Conservation (phyloP, 768 basidiomycete species). For the Cantharellus anzutake region DNA sequence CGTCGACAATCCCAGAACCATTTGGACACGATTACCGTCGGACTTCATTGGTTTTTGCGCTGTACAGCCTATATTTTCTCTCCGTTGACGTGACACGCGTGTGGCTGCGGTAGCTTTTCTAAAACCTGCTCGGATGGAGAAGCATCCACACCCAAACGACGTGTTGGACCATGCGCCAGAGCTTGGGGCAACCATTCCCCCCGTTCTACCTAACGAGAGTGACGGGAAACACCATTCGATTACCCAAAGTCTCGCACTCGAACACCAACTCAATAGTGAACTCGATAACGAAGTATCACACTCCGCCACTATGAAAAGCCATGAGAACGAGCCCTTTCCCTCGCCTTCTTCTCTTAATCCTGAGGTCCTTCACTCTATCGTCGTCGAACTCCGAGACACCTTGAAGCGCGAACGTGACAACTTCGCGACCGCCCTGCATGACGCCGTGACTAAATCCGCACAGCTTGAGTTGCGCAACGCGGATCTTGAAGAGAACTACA, state of each 20-base stretch:
- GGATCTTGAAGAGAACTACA: constrained; percentile 21
- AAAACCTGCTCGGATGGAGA: too few relatives aligned
- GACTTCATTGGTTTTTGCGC: too few relatives aligned
- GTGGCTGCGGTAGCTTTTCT: too few relatives aligned
- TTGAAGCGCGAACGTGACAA: constrained; percentile 57
- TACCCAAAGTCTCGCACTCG: background rate
- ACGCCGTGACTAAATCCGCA: constrained; percentile 43
- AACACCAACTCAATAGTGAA: background rate
- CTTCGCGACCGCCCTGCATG: constrained; percentile 31
- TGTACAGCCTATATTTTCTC: too few relatives aligned
- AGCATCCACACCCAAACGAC: too few relatives aligned
- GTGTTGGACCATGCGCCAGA: background rate
- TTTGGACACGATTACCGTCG: too few relatives aligned
- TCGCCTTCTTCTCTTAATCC: constrained; percentile 25
- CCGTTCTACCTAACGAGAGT: background rate
- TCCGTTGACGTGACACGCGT: too few relatives aligned
- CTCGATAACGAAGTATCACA: background rate
- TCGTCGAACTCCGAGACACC: constrained; percentile 48
- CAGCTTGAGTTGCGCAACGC: constrained; percentile 31
- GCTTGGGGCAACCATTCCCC: background rate
- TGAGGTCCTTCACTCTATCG: constrained; percentile 53
- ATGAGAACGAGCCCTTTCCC: background rate
- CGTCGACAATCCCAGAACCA: too few relatives aligned
- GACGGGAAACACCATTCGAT: constrained; percentile 1
- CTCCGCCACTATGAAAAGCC: background rate